Evolutionary conservation across 257 asterid genomes (phyloP), one percentile per base, ranked within the genome.

Genomic region (Ophiorrhiza pumila): DNA sequence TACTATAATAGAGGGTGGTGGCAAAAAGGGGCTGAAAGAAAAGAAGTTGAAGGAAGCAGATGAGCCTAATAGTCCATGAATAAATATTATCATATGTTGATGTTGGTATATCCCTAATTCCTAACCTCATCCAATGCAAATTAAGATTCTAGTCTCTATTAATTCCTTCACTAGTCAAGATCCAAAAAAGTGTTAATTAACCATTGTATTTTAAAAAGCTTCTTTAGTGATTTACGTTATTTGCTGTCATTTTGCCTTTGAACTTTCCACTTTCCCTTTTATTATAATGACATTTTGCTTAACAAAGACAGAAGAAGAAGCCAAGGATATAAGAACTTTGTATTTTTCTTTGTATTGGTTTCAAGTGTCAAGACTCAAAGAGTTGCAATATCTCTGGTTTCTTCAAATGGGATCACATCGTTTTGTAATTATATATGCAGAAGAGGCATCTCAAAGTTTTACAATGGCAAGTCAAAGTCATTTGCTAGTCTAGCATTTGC

Each of bases 391-490:
- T 13, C 34, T 31, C n/a, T n/a, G 14, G 39, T 27, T 46, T 59
- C 29, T 22, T 17, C 25, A 6, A 6, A 31, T 45, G 71, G 56
- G 22, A 25, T 65, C 46, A 32, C n/a, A 59, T 50, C 46, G 11
- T 25, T 0, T 8, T 13, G 2, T 50, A 31, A 2, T 4, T n/a
- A 46, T 20, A 63, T 31, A 17, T 82, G 78, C 84, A 90, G 96
- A 81, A 86, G 85, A 72, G 91, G 96, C 11, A 88, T 92, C 41
- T 90, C 98, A 68, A 87, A 81, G 43, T 92, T 90, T 88, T 90
- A 92, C 75, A 88, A 82, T 13, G 96, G 96, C 15, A 92, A 90
- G 78, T 92, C 98, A 7, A 92, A 90, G 85, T 90, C 96, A 0
- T 92, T 87, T 61, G 90, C 98, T 12, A 87, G 93, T 71, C 80